phyloP scores from a whole-genome alignment of 1,284 basidiomycete genomes.

The Papiliotrema laurentii region DNA sequence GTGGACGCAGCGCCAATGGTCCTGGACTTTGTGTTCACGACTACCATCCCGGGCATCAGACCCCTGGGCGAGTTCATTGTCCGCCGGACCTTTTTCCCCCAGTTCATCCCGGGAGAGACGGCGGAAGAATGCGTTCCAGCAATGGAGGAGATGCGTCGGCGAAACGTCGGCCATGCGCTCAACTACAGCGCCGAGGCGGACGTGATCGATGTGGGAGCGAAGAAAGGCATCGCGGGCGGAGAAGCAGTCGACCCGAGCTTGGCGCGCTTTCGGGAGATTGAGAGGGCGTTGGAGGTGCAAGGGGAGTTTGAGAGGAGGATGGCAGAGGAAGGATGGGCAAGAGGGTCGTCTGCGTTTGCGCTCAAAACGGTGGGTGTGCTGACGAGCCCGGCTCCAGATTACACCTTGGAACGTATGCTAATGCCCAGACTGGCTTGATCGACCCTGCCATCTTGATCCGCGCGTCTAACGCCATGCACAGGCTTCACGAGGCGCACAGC shows the following conservation, averaged over 20 bases:
- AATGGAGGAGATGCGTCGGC: conserved; percentile 60
- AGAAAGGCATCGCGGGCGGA: background rate
- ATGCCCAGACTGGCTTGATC: conserved; percentile 41
- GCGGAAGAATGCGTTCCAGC: conserved; percentile 64
- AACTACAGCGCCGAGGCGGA: conserved; percentile 83
- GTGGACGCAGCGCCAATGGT: conserved; percentile 72
- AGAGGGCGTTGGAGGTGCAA: conserved; percentile 66
- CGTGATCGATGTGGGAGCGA: conserved; percentile 43
- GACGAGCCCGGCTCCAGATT: background rate
- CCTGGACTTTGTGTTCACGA: conserved; percentile 56
- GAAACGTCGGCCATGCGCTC: conserved; percentile 72
- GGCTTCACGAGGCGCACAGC: conserved; percentile 23
- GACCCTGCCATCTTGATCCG: conserved; percentile 42
- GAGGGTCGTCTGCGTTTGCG: conserved; percentile 69
- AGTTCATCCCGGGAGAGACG: conserved; percentile 83
- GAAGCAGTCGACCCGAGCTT: background rate
- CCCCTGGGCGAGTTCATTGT: conserved; percentile 66
- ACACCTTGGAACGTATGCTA: background rate
- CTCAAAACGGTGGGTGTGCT: conserved; percentile 62
- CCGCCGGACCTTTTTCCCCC: conserved; percentile 74
- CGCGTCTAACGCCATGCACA: conserved; percentile 44
- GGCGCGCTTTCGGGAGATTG: conserved; percentile 62
- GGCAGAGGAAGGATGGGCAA: conserved; percentile 19
- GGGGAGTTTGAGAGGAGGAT: conserved; percentile 67
- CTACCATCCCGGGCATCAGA: conserved; percentile 60